These are phyloP conservation scores for Amorphotheca resinae DNA, from an alignment of 495 filamentous ascomycete genomes.

Conservation along the genomic window DNA sequence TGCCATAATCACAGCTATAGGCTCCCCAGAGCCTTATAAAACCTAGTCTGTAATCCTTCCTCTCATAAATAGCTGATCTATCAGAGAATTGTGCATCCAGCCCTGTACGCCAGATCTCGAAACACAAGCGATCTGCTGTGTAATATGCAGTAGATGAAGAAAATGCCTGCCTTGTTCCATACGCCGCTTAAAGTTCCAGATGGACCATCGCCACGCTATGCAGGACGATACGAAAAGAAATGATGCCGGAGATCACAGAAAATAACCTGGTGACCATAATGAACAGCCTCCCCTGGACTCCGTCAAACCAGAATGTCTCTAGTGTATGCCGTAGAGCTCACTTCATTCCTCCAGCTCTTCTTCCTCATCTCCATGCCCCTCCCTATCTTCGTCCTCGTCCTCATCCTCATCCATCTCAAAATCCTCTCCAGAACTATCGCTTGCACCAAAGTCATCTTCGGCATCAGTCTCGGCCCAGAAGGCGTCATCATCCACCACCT, in stretches of 20 bases:
- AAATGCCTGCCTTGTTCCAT: conserved; percentile 5
- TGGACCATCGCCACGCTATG: conserved; percentile 13
- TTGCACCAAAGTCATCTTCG: conserved; percentile 67
- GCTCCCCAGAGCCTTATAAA: too few relatives aligned
- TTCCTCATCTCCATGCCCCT: conserved; percentile 8
- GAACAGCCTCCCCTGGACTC: conserved; percentile 1
- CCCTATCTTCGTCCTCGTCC: conserved; percentile 24
- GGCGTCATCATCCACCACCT: conserved; percentile 56
- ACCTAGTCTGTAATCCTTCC: too few relatives aligned
- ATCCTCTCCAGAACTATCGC: conserved; percentile 47
- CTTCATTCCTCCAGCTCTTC: conserved; percentile 12
- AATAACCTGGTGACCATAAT: neutral
- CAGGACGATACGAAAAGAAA: conserved; percentile 8
- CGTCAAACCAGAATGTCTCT: neutral
- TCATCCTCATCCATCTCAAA: conserved; percentile 43
- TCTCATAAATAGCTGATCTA: neutral
- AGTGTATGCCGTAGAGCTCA: neutral
- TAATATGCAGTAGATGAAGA: conserved; percentile 10
- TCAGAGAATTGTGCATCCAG: neutral
- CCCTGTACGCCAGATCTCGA: conserved; percentile 8
- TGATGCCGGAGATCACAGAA: neutral
- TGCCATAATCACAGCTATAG: too few relatives aligned
- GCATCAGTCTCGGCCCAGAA: conserved; percentile 81
- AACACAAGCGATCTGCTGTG: neutral
- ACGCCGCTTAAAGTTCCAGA: conserved; percentile 4